Conservation (phyloP, 1,284 basidiomycete genomes). For the Fistulina hepatica region DNA sequence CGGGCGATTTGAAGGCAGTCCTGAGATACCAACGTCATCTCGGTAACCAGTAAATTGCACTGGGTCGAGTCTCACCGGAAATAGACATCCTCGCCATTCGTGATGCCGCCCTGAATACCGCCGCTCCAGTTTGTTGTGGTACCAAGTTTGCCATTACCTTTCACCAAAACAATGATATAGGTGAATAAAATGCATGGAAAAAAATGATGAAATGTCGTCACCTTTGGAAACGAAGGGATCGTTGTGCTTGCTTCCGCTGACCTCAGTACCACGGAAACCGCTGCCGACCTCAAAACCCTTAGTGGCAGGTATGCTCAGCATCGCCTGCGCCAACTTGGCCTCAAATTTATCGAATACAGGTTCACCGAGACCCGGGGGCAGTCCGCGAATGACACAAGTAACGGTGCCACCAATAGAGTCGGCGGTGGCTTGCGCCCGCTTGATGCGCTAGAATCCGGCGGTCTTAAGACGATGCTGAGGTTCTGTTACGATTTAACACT, state of each 20-base stretch:
- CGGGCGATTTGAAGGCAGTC: slow-evolving; percentile 96
- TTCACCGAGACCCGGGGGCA: slow-evolving; percentile 89
- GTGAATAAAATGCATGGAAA: too few relatives aligned
- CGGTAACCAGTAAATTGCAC: too few relatives aligned
- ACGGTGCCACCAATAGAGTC: slow-evolving; percentile 98
- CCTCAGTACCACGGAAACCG: slow-evolving; percentile 92
- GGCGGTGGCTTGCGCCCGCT: slow-evolving; percentile 81
- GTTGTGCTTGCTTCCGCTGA: slow-evolving; percentile 90
- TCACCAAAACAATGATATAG: too few relatives aligned
- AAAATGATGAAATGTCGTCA: too few relatives aligned
- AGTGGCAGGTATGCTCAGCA: slow-evolving; percentile 98
- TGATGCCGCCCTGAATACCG: slow-evolving; percentile 96
- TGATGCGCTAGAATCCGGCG: slow-evolving; percentile 57
- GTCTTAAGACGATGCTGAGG: slow-evolving; percentile 8
- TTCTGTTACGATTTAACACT: slow-evolving; percentile 9
- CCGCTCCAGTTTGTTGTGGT: slow-evolving; percentile 95
- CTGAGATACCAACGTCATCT: slow-evolving; percentile 21
- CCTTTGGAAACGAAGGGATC: slow-evolving; percentile 71
- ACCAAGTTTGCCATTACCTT: slow-evolving; percentile 70
- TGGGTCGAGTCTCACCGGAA: slow-evolving; percentile 55
- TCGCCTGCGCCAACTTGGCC: slow-evolving; percentile 92
- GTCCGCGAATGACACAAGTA: slow-evolving; percentile 89
- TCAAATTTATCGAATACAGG: slow-evolving; percentile 99
- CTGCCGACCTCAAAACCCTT: slow-evolving; percentile 98
- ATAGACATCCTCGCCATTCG: slow-evolving; percentile 96